A percentile compares a stretch with the other conserved stretches of the same genome.
Evolutionary conservation across 2,329 filamentous ascomycete species (phyloP).

Genomic region (Cercospora brassicicola): DNA sequence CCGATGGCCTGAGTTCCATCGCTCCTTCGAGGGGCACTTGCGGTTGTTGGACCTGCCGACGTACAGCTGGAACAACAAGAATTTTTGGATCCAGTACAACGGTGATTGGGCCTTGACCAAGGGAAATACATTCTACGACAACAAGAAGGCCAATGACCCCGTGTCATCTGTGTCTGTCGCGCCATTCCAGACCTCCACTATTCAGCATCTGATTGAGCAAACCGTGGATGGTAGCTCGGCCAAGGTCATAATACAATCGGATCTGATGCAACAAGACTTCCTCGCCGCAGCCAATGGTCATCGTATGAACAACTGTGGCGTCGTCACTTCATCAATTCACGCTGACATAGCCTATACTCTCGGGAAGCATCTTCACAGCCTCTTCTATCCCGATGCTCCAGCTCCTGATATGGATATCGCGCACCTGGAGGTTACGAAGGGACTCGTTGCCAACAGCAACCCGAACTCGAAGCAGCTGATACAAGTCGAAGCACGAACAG

Average conservation of each 20-base stretch:
- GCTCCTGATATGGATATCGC: slow-evolving; percentile 40
- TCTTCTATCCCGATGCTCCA: slow-evolving; percentile 1
- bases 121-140: slow-evolving; percentile 18
- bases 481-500: slow-evolving; percentile 10
- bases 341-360: slow-evolving; percentile 41
- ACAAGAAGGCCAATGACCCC: slow-evolving; percentile 3
- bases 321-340: slow-evolving; percentile 45
- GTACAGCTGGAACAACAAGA: slow-evolving; percentile 40
- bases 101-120: slow-evolving; percentile 37
- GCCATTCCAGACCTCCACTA: slow-evolving; percentile 35
- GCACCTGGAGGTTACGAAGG: slow-evolving; percentile 42
- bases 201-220: slow-evolving; percentile 21
- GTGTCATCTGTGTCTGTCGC: neutral
- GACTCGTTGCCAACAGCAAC: slow-evolving; percentile 23
- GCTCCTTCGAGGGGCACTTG: slow-evolving; percentile 45
- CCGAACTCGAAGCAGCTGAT: slow-evolving; percentile 7
- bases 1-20: slow-evolving; percentile 61
- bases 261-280: slow-evolving; percentile 38
- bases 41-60: slow-evolving; percentile 55
- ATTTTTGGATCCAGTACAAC: slow-evolving; percentile 43
- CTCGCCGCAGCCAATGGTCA: slow-evolving; percentile 46
- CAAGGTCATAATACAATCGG: slow-evolving; percentile 41
- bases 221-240: slow-evolving; percentile 15
- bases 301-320: slow-evolving; percentile 40
- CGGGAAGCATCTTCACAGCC: slow-evolving; percentile 33